These are phyloP conservation scores for Coemansia umbellata DNA, from an alignment of 192 early-diverging fungal genomes.

Conservation along the genomic window DNA sequence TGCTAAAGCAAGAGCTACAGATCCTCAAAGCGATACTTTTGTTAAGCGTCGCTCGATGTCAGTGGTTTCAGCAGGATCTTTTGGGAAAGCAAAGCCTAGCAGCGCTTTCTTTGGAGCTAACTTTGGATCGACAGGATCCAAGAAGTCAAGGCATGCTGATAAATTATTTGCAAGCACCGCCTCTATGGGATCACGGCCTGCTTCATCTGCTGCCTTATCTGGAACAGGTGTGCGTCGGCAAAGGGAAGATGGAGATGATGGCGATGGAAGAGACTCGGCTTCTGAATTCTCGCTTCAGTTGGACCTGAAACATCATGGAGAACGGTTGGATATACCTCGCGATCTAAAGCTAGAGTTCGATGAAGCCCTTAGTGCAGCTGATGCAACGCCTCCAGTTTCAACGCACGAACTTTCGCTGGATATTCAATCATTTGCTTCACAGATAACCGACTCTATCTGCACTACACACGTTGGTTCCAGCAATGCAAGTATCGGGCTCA, in stretches of 20 bases:
- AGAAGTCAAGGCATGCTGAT: neutral
- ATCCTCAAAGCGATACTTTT: conserved; percentile 7
- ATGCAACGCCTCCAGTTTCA: conserved; percentile 25
- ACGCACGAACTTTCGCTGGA: conserved; percentile 15
- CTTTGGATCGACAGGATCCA: neutral
- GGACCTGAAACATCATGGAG: conserved; percentile 24
- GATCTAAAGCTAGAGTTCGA: conserved; percentile 50
- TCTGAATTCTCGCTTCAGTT: conserved; percentile 43
- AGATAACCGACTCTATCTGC: conserved; percentile 8
- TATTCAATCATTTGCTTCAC: conserved; percentile 1
- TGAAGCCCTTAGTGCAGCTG: conserved; percentile 27
- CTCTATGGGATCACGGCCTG: neutral
- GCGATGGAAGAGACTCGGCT: neutral
- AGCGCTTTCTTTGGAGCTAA: neutral
- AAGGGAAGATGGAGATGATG: conserved; percentile 13
- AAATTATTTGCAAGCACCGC: conserved; percentile 1
- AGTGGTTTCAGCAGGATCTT: conserved; percentile 24
- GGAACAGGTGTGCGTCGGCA: neutral
- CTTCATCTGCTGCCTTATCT: neutral
- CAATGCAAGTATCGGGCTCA: conserved; percentile 16
- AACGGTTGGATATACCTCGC: conserved; percentile 32
- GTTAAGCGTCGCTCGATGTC: conserved; percentile 45
- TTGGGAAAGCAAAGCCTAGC: neutral
- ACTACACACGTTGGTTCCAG: conserved; percentile 5
- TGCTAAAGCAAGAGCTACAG: neutral